A percentile compares a stretch with the other conserved stretches of the same genome.
Conservation (phyloP, 495 filamentous ascomycete species). For the Penicillium crystallinum region DNA sequence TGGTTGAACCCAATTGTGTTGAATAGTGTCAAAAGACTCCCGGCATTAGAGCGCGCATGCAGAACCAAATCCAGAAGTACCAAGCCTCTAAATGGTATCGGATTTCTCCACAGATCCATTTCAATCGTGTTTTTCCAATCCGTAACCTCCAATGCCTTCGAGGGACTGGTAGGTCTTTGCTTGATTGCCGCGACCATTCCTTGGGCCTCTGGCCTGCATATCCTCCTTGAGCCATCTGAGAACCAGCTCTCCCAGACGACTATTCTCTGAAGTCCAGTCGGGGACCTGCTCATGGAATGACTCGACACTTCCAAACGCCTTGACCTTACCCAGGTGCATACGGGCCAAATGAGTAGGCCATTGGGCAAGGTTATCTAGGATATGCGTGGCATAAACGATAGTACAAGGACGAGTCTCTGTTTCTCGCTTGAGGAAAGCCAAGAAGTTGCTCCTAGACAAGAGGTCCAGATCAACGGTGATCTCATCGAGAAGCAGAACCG, state of each 20-base stretch:
- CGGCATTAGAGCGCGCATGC: neutral
- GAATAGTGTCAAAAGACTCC: slow-evolving; percentile 24
- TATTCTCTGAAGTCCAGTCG: slow-evolving; percentile 54
- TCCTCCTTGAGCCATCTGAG: slow-evolving; percentile 83
- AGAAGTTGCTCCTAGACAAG: slow-evolving; percentile 73
- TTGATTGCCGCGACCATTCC: slow-evolving; percentile 56
- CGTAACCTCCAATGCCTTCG: slow-evolving; percentile 77
- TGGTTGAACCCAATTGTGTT: slow-evolving; percentile 29
- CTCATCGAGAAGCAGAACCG: slow-evolving; percentile 85
- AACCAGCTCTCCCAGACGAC: slow-evolving; percentile 75
- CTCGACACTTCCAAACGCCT: slow-evolving; percentile 72
- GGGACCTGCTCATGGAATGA: slow-evolving; percentile 42
- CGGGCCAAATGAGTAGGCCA: slow-evolving; percentile 97
- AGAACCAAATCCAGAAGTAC: slow-evolving; percentile 3
- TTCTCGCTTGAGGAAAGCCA: slow-evolving; percentile 81
- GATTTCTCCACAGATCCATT: neutral
- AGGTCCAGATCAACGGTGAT: slow-evolving; percentile 97
- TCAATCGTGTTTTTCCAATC: slow-evolving; percentile 56
- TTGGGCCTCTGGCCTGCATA: slow-evolving; percentile 71
- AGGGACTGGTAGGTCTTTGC: slow-evolving; percentile 63
- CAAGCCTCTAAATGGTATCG: neutral
- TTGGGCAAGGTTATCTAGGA: slow-evolving; percentile 82
- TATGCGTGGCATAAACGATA: slow-evolving; percentile 96
- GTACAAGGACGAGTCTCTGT: slow-evolving; percentile 78
- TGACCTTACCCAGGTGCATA: slow-evolving; percentile 82